Conservation (phyloP, 495 filamentous ascomycete species). For the Penicillium cinerascens region DNA sequence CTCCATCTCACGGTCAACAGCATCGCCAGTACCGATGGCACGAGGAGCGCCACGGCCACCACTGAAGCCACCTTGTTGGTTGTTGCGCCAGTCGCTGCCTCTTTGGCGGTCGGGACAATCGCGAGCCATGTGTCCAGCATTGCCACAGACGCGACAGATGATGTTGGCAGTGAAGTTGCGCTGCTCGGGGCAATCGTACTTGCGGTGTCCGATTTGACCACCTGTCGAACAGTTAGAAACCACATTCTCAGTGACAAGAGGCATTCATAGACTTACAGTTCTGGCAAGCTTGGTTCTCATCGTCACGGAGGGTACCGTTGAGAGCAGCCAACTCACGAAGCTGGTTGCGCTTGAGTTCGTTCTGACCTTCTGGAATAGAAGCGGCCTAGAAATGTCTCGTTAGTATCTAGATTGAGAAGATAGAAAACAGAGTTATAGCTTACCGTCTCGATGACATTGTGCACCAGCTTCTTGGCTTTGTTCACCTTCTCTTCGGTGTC, state of each 20-base stretch:
- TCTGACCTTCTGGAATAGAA: constrained; percentile 96
- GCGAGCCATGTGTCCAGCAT: constrained; percentile 87
- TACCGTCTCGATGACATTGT: constrained; percentile 97
- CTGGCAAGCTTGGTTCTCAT: constrained; percentile 98
- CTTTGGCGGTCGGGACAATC: constrained; percentile 91
- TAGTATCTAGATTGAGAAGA: background rate
- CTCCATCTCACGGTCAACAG: constrained; percentile 91
- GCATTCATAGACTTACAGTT: constrained; percentile 63
- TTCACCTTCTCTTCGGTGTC: constrained; percentile 98
- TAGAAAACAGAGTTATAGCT: constrained; percentile 28
- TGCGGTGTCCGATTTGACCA: constrained; percentile 97
- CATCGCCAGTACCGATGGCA: constrained; percentile 73
- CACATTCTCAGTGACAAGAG: background rate
- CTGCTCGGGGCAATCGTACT: constrained; percentile 97
- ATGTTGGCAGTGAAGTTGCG: constrained; percentile 98
- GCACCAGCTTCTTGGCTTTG: constrained; percentile 94
- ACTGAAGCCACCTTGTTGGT: constrained; percentile 47
- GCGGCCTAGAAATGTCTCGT: constrained; percentile 61
- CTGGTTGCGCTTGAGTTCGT: constrained; percentile 97
- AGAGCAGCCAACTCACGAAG: constrained; percentile 94
- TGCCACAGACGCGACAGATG: constrained; percentile 97
- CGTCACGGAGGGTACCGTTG: constrained; percentile 96
- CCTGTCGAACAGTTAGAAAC: constrained; percentile 35
- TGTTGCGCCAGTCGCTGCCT: constrained; percentile 86
- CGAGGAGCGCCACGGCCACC: constrained; percentile 47